phyloP scores from a whole-genome alignment of 176 grass and related monocot genomes.

The Oropetium thomaeum region DNA sequence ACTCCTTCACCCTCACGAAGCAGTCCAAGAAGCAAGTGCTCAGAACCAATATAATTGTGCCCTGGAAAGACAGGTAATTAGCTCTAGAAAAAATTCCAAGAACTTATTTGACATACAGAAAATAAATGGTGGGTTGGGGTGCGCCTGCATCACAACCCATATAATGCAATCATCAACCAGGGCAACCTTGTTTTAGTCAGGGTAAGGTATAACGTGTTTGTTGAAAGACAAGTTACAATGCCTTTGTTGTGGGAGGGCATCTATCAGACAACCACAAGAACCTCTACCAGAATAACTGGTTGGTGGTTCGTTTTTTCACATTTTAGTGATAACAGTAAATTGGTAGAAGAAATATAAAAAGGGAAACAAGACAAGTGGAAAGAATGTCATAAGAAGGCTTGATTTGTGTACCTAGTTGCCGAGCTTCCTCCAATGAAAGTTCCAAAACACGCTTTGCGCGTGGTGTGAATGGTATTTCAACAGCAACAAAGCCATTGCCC shows the following conservation, averaged over 20 bases:
- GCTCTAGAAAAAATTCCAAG: constrained; percentile 26
- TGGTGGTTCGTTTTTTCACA: constrained; percentile 18
- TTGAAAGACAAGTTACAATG: neutral
- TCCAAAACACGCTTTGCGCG: constrained; percentile 86
- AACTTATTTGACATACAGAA: too few relatives aligned
- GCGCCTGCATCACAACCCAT: too few relatives aligned
- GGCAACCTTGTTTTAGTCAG: neutral
- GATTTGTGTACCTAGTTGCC: constrained; percentile 65
- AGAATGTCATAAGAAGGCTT: neutral
- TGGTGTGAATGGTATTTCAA: constrained; percentile 93
- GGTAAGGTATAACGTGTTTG: neutral
- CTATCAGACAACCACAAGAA: too few relatives aligned
- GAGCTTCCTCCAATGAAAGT: constrained; percentile 87
- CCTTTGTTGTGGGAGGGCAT: neutral
- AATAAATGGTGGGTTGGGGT: too few relatives aligned
- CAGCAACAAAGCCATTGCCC: constrained; percentile 90
- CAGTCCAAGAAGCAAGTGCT: constrained; percentile 94
- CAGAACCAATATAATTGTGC: constrained; percentile 96
- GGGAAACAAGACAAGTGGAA: neutral
- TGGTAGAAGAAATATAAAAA: neutral
- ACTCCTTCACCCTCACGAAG: constrained; percentile 94
- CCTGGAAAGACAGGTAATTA: constrained; percentile 51
- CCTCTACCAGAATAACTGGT: constrained; percentile 37
- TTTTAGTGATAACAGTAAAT: neutral
- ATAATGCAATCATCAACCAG: constrained; percentile 3